These are phyloP conservation scores for Rhodotorula taiwanensis DNA, from an alignment of 768 basidiomycete species.

Conservation along the genomic window DNA sequence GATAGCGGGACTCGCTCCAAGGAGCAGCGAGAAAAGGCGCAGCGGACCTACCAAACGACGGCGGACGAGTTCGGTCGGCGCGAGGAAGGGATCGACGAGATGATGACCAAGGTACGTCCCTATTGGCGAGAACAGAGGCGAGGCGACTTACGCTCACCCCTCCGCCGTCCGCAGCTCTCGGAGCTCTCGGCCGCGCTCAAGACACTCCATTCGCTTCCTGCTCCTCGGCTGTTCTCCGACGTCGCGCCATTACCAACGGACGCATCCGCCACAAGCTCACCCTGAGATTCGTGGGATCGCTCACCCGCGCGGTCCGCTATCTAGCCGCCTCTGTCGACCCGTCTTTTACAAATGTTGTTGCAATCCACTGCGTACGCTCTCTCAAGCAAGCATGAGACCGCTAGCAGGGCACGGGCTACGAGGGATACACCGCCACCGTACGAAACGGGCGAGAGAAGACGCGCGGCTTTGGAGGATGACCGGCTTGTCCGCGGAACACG, in stretches of 20 bases:
- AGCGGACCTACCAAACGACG: conserved; percentile 16
- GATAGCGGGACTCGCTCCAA: neutral
- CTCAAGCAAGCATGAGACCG: too few species aligned
- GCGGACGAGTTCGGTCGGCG: conserved; percentile 9
- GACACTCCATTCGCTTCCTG: conserved; percentile 20
- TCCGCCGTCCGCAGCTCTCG: conserved; percentile 4
- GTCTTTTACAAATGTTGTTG: too few species aligned
- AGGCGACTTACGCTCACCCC: neutral
- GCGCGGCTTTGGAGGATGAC: too few species aligned
- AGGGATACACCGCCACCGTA: too few species aligned
- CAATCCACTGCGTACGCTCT: too few species aligned
- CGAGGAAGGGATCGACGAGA: conserved; percentile 15
- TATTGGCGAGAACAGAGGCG: neutral
- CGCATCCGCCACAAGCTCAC: neutral
- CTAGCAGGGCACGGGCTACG: too few species aligned
- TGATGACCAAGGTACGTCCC: conserved; percentile 23
- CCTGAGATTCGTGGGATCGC: too few species aligned
- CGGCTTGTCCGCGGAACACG: too few species aligned
- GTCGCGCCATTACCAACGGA: neutral
- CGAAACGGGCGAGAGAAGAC: too few species aligned
- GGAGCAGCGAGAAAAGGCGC: conserved; percentile 2
- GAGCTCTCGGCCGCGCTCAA: conserved; percentile 25
- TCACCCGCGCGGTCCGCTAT: too few species aligned
- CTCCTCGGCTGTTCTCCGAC: conserved; percentile 23
- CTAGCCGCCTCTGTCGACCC: too few species aligned